Evolutionary conservation across 2,329 filamentous ascomycete species (phyloP).

Genomic region (Stachybotrys elegans): DNA sequence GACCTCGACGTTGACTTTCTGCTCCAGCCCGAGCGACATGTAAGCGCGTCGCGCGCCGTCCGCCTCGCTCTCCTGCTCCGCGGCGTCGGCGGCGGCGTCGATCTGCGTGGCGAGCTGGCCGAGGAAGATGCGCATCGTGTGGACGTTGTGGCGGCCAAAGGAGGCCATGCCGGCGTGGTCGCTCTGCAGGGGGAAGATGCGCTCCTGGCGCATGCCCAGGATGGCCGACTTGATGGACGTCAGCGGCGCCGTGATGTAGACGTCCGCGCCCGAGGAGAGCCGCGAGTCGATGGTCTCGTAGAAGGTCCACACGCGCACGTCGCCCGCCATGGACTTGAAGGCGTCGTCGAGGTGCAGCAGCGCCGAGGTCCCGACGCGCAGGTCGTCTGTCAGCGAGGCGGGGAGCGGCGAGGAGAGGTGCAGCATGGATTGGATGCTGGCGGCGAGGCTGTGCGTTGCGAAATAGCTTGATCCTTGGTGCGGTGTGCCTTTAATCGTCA

Average conservation of each 20-base stretch:
- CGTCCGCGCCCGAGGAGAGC: constrained; percentile 40
- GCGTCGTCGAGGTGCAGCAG: constrained; percentile 47
- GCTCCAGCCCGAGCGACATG: constrained; percentile 42
- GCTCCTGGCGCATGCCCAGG: constrained; percentile 45
- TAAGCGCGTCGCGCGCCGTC: constrained; percentile 29
- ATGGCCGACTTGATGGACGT: constrained; percentile 53
- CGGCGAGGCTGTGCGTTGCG: constrained; percentile 50
- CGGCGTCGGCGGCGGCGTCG: constrained; percentile 19
- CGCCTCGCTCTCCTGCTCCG: constrained; percentile 18
- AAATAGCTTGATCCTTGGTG: constrained; percentile 61
- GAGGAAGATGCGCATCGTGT: constrained; percentile 39
- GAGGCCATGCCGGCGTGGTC: constrained; percentile 51
- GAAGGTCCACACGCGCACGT: constrained; percentile 57
- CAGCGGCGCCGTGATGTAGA: constrained; percentile 55
- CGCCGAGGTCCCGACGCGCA: constrained; percentile 44
- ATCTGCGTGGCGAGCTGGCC: constrained; percentile 27
- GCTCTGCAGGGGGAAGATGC: constrained; percentile 47
- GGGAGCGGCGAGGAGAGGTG: constrained; percentile 47
- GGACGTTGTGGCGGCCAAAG: constrained; percentile 44
- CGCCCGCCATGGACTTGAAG: constrained; percentile 52
- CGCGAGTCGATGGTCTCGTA: constrained; percentile 59
- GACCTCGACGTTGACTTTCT: constrained; percentile 50
- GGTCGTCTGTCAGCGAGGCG: constrained; percentile 40
- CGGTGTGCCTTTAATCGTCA: constrained; percentile 41
- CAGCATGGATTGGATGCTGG: constrained; percentile 48